Base-by-base conservation (phyloP, 1,284 basidiomycete genomes). In the Puccinia horiana region DNA sequence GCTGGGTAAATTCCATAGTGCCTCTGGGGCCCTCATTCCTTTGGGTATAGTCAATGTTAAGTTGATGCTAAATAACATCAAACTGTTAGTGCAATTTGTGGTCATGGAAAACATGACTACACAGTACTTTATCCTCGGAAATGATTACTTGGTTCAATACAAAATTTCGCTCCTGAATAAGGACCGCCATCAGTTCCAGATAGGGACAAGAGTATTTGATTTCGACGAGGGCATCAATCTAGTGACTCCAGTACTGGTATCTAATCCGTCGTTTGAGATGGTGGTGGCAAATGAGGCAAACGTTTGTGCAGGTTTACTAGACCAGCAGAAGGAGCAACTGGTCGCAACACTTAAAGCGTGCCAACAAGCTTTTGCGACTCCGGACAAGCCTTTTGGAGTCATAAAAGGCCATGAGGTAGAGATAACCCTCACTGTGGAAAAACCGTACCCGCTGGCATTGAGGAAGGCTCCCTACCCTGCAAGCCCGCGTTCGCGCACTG, bases 381-480 rank as follows among this genome's bases (percentile, higher is more conserved):
- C n/a, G n/a, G n/a, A n/a, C n/a, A n/a, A n/a, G n/a, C n/a, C n/a
- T n/a, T n/a, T n/a, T n/a, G n/a, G n/a, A n/a, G n/a, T n/a, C n/a
- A n/a, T n/a, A n/a, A n/a, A n/a, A n/a, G n/a, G n/a, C n/a, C n/a
- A n/a, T n/a, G n/a, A n/a, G n/a, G n/a, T n/a, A n/a, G n/a, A n/a
- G n/a, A n/a, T n/a, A n/a, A n/a, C n/a, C n/a, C n/a, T n/a, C n/a
- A n/a, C n/a, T n/a, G n/a, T n/a, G n/a, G n/a, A n/a, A n/a, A n/a
- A 49, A 37, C 73, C 73, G 9, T 76, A 76, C 32, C 73, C 73
- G 2, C 52, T 52, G 2, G 32, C 5, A 54, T 32, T 58, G 14
- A 76, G 42, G 32, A 76, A 35, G n/a, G 5, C 52, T 20, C 49
- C 73, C 1, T 76, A 76, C 52, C 52, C 44, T 3, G 52, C 73